Conservation (phyloP, 2,329 filamentous ascomycete genomes). For the Monilinia fructigena region DNA sequence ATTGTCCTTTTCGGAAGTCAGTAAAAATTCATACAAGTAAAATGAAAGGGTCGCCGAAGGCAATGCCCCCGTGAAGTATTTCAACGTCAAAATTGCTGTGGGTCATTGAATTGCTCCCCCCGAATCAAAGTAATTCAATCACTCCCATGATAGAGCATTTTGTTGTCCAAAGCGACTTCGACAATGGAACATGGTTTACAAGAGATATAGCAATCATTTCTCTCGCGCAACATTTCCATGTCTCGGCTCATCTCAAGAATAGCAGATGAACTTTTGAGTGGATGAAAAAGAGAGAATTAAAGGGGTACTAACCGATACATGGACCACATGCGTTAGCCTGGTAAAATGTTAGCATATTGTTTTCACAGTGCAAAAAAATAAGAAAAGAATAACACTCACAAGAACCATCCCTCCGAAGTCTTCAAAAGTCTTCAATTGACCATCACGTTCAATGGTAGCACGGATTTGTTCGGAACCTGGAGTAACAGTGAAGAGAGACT, state of each 20-base stretch:
- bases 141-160: background rate
- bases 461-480: slow-evolving; percentile 97
- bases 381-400: slow-evolving; percentile 42
- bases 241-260: background rate
- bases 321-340: slow-evolving; percentile 86
- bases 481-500: slow-evolving; percentile 90
- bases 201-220: too few relatives aligned
- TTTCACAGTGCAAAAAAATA: background rate
- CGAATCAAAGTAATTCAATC: background rate
- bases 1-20: slow-evolving; percentile 69
- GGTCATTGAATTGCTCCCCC: background rate
- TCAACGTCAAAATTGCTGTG: background rate
- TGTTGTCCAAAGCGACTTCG: background rate
- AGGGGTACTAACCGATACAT: slow-evolving; percentile 63
- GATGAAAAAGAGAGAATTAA: background rate
- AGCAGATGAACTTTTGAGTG: background rate
- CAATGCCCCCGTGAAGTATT: background rate
- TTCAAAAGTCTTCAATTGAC: slow-evolving; percentile 90
- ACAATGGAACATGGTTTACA: background rate
- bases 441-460: slow-evolving; percentile 78
- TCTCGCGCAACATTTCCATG: background rate
- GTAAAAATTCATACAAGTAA: background rate
- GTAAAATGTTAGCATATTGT: background rate
- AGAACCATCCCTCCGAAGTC: slow-evolving; percentile 89
- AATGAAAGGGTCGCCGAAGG: background rate